Base-by-base conservation (phyloP, 225 moss, liverwort and hornwort genomes). In the Physcomitrium patens region DNA sequence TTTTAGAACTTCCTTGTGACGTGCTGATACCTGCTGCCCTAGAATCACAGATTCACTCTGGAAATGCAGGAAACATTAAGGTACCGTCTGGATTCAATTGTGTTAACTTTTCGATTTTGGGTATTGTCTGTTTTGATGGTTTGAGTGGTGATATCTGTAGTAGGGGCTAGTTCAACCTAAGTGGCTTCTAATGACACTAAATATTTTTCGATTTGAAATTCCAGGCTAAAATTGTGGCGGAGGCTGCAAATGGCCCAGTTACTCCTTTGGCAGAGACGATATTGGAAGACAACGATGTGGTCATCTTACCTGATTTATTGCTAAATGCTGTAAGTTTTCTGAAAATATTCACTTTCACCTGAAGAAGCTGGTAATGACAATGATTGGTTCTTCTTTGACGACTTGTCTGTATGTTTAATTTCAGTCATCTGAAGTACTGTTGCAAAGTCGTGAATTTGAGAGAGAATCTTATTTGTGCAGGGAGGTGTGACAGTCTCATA, bases 401-500 rank as follows among this genome's bases (percentile, higher is more conserved):
- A 18, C 55, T 56, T 27, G 26, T 24, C 54, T 27, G 3, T 56
- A 12, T 64, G 56, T 8, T 13, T 62, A 26, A 52, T 54, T 37
- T 14, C 28, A 59, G 56, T 18, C 31, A 37, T 14, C 3, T 19
- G 18, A 8, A 48, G 27, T 71, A 7, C 31, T 47, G n/a, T 59
- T 20, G 24, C 46, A 46, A 24, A 58, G 45, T 41, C 48, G 64
- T 64, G 3, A 54, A 24, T 44, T 55, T 54, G 5, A 65, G 53
- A 3, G 4, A 50, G 26, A 49, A 24, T 2, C 8, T 23, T 52
- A 12, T 22, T 37, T 63, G 45, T 56, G 23, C 72, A 90, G 90
- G 90, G 90, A 75, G 90, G 90, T 28, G 90, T 90, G 26, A 90
- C 90, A 17, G 90, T 87, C 11, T 90, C 90, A 0, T 90, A 90